Conservation (phyloP, 768 basidiomycete species). For the Plicaturopsis crispa region DNA sequence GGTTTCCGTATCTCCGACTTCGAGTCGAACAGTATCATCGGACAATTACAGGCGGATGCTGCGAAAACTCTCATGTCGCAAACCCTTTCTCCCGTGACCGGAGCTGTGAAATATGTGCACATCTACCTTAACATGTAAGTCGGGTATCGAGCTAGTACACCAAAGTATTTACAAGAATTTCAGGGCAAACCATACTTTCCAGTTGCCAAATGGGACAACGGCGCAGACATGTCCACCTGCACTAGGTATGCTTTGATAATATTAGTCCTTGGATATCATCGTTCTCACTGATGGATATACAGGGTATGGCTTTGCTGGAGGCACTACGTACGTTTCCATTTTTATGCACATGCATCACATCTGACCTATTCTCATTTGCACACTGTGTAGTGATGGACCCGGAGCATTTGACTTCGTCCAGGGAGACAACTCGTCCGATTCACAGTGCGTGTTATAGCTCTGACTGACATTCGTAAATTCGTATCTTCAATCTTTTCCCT, state of each 20-base stretch:
- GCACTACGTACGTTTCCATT: constrained; percentile 53
- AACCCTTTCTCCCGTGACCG: constrained; percentile 38
- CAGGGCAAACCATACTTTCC: constrained; percentile 60
- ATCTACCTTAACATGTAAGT: constrained; percentile 62
- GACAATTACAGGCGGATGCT: constrained; percentile 59
- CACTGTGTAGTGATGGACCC: constrained; percentile 58
- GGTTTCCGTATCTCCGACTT: constrained; percentile 72
- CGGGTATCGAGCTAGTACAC: too few species aligned
- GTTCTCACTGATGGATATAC: too few species aligned
- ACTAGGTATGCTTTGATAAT: constrained; percentile 53
- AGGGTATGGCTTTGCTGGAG: constrained; percentile 76
- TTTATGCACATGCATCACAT: background rate
- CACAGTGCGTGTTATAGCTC: constrained; percentile 36
- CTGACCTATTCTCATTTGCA: background rate
- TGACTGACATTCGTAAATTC: background rate
- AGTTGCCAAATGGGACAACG: constrained; percentile 55
- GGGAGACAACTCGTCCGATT: constrained; percentile 54
- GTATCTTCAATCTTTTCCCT: constrained; percentile 7
- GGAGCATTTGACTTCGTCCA: constrained; percentile 75
- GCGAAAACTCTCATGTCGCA: constrained; percentile 56
- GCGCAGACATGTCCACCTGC: constrained; percentile 75
- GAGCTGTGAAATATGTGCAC: constrained; percentile 65
- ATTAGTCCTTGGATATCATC: too few species aligned
- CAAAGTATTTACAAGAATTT: too few species aligned
- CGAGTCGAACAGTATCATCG: constrained; percentile 69